A percentile compares a stretch with the other conserved stretches of the same genome.
Conservation (phyloP, 2,329 filamentous ascomycete genomes). For the Alternaria alternata region DNA sequence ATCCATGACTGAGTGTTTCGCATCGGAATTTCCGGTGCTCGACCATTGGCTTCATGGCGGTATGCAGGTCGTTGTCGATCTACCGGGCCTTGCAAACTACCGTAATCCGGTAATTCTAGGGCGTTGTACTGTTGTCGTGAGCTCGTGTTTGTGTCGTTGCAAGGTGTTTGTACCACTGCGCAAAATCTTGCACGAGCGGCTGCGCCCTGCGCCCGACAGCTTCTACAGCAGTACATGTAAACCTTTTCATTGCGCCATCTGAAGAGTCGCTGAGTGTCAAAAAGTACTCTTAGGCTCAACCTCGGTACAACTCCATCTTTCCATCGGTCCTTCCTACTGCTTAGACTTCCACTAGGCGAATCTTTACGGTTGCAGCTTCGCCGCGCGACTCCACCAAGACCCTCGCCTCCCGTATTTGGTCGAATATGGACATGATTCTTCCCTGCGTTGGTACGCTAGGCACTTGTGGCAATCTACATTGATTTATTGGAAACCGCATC, state of each 20-base stretch:
- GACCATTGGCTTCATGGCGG: neutral
- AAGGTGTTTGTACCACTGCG: neutral
- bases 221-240: neutral
- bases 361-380: neutral
- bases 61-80: constrained; percentile 6
- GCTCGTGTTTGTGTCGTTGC: neutral
- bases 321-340: neutral
- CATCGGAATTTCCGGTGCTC: neutral
- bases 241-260: too few relatives aligned
- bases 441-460: neutral
- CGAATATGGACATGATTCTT: neutral
- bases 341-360: neutral
- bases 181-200: neutral
- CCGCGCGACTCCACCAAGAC: neutral
- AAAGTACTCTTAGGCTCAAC: neutral
- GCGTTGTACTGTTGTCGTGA: neutral
- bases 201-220: neutral
- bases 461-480: neutral
- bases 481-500: neutral
- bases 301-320: neutral
- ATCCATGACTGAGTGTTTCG: neutral
- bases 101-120: neutral
- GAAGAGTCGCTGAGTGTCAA: neutral
- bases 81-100: neutral
- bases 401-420: constrained; percentile 2